Base-by-base conservation (phyloP, 257 asterid genomes). In the Solanum stenotomum region DNA sequence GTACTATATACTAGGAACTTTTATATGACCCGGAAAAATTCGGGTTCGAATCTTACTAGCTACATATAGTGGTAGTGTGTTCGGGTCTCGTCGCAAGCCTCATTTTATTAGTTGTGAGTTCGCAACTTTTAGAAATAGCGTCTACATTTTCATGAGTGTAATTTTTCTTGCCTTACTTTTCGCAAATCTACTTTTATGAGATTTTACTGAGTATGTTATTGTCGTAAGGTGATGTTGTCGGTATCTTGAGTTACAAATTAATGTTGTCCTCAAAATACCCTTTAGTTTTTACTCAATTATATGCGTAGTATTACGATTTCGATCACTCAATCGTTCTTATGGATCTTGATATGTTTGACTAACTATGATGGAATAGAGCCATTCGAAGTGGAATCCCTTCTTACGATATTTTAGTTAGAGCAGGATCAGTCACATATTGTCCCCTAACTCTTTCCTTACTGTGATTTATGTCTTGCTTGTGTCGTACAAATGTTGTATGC, bases 121-220 rank as follows among this genome's bases (percentile, higher is more conserved):
- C 1, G 18, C 1, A 8, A 2, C 4, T n/a, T 65, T n/a, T 5
- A 8, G 8, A 65, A 65, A 0, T 11, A 5, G 72, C 0, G 2
- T 65, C 33, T 65, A 12, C 4, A 23, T n/a, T 63, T 56, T 7
- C 10, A 3, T 20, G n/a, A 56, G 25, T 56, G 7, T 20, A 20
- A 1, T 59, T 59, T 56, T 20, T 59, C 65, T 56, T 11, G 31
- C 15, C 14, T 65, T 65, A 65, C 72, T n/a, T n/a, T 63, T n/a
- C 0, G 0, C 1, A 0, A 0, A n/a, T 0, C 29, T 63, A 23
- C 12, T 63, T 10, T 23, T 63, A 23, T 63, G 0, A n/a, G 31
- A 63, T 63, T 10, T 63, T 10, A n/a, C 3, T 10, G 8, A 5
- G 71, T n/a, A 23, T n/a, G 16, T n/a, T 61, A 3, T 61, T 61